phyloP scores from a whole-genome alignment of 371 early-diverging fungal species.

The Rhizopus delemar region DNA sequence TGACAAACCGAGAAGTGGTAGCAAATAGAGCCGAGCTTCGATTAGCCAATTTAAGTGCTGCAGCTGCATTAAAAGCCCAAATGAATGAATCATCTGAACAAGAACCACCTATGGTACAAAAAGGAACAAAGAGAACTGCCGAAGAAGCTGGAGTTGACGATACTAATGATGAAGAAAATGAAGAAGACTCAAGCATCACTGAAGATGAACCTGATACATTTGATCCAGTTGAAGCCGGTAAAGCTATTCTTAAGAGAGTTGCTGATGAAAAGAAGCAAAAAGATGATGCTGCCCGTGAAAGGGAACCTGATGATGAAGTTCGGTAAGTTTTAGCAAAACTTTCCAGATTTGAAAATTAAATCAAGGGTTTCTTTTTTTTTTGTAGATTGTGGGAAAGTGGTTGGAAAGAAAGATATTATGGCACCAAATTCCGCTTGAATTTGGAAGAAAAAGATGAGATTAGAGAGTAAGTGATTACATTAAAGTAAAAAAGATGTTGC shows the following conservation, averaged over 20 bases:
- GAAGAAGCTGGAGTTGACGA: conserved; percentile 40
- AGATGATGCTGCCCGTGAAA: conserved; percentile 58
- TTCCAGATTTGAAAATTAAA: neutral
- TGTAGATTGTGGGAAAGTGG: conserved; percentile 78
- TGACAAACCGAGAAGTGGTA: conserved; percentile 45
- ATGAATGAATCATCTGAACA: conserved; percentile 17
- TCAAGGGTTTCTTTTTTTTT: conserved; percentile 1
- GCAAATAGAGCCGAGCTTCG: conserved; percentile 41
- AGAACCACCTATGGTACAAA: conserved; percentile 15
- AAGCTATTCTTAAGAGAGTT: conserved; percentile 52
- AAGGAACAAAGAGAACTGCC: conserved; percentile 41
- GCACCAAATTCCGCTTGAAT: conserved; percentile 78
- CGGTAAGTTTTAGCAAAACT: conserved; percentile 26
- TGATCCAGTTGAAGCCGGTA: conserved; percentile 38
- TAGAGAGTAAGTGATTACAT: conserved; percentile 44
- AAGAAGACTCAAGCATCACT: conserved; percentile 10
- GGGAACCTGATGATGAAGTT: conserved; percentile 77
- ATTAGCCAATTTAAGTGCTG: conserved; percentile 52
- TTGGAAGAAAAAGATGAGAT: conserved; percentile 64
- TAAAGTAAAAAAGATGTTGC: neutral
- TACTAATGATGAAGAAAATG: conserved; percentile 21
- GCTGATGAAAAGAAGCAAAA: conserved; percentile 56
- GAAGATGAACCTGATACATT: conserved; percentile 39
- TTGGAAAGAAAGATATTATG: conserved; percentile 91
- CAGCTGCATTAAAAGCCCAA: conserved; percentile 49